These are phyloP conservation scores for Perilla frutescens DNA, from an alignment of 257 asterid species.

Conservation along the genomic window DNA sequence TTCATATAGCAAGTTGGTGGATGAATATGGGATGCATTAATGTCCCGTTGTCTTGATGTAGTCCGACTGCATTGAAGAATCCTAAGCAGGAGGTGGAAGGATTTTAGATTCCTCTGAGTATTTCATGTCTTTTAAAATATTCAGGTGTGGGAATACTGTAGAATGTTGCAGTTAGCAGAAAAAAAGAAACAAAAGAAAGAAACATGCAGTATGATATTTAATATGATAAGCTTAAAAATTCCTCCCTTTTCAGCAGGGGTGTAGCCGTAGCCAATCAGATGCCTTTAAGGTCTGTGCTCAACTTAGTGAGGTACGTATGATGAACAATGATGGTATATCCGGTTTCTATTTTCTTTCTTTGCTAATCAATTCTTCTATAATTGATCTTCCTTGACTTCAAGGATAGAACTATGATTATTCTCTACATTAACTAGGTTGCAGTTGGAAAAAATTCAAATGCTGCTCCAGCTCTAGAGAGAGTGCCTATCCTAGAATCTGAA, in stretches of 20 bases:
- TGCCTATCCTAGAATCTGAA: slow-evolving; percentile 35
- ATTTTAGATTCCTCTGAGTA: slow-evolving; percentile 5
- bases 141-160: slow-evolving; percentile 1
- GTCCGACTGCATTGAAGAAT: not conserved
- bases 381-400: slow-evolving; percentile 29
- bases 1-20: not conserved
- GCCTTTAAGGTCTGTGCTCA: slow-evolving; percentile 50
- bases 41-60: not conserved
- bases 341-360: slow-evolving; percentile 9
- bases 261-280: slow-evolving; percentile 41
- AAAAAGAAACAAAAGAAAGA: not conserved
- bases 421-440: slow-evolving; percentile 40
- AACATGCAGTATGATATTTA: slow-evolving; percentile 8
- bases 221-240: slow-evolving; percentile 16
- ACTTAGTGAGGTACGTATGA: slow-evolving; percentile 47
- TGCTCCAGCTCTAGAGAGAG: slow-evolving; percentile 37
- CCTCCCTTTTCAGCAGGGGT: slow-evolving; percentile 37
- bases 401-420: slow-evolving; percentile 15
- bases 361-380: not conserved
- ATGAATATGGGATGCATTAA: slow-evolving; percentile 6
- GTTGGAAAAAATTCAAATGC: slow-evolving; percentile 47
- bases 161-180: not conserved
- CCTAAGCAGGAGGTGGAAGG: slow-evolving; percentile 7
- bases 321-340: not conserved
- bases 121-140: not conserved